Evolutionary conservation across 257 asterid genomes (phyloP).

Genomic region (Lithospermum erythrorhizon): DNA sequence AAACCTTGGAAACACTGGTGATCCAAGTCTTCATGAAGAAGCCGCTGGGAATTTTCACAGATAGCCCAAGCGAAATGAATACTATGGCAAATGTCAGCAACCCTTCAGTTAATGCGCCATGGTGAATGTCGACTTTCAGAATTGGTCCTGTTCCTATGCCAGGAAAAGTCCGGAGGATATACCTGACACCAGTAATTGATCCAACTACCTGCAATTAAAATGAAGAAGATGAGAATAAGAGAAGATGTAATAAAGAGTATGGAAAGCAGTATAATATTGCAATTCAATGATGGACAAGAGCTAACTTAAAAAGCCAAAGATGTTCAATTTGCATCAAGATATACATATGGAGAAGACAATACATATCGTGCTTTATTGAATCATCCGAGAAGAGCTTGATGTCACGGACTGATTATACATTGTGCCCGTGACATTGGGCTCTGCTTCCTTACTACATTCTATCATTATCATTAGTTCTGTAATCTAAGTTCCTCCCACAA

Average conservation of each 20-base stretch:
- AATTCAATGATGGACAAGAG: background rate
- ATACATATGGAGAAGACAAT: too few relatives aligned
- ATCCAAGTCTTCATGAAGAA: conserved; percentile 82
- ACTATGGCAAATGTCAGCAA: conserved; percentile 53
- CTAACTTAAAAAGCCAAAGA: too few relatives aligned
- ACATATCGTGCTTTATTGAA: too few relatives aligned
- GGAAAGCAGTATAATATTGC: background rate
- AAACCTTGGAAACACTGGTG: conserved; percentile 62
- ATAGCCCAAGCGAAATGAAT: conserved; percentile 41
- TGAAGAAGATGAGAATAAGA: background rate
- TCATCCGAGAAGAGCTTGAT: too few relatives aligned
- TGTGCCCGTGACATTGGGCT: too few relatives aligned
- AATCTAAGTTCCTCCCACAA: too few relatives aligned
- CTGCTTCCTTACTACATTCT: too few relatives aligned
- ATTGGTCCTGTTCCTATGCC: conserved; percentile 52
- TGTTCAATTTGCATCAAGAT: too few relatives aligned
- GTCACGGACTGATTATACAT: too few relatives aligned
- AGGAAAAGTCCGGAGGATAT: conserved; percentile 44
- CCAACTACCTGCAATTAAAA: conserved; percentile 47
- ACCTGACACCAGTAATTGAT: conserved; percentile 59
- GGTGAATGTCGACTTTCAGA: conserved; percentile 59
- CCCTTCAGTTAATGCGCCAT: conserved; percentile 83
- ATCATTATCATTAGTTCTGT: too few relatives aligned
- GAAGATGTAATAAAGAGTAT: background rate
- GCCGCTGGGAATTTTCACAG: conserved; percentile 32